Evolutionary conservation across 108 stramenopile species (phyloP), one percentile per base, ranked within the genome.

Genomic region (Nitzschia sp.): DNA sequence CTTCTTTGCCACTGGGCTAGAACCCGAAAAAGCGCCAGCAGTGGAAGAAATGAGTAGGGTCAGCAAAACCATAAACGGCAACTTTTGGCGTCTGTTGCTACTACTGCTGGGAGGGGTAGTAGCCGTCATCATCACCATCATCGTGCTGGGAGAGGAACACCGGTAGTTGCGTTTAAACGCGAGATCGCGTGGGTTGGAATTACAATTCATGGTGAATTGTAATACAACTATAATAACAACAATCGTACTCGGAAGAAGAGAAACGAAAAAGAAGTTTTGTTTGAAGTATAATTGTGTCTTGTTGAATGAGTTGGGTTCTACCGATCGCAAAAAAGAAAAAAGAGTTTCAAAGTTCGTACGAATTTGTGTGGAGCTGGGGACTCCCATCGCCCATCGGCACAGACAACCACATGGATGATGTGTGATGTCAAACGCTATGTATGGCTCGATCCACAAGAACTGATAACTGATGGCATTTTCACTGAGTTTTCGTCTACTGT

Each of bases 81-180:
- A 15, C 29, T 57, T 31, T 22, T 22, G 29, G 3, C 36, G 21
- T n/a, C 16, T 60, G 59, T 17, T 23, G 16, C 59, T 13, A 22
- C 59, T 33, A 50, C 17, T 19, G 36, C 13, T 11, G 21, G 35
- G 5, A 23, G 28, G 15, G 29, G 29, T 27, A 25, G 28, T 28
- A 26, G 28, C 3, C 28, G 28, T 57, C 28, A 30, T 29, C 29
- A 57, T 27, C 13, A 30, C 29, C 28, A 30, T 29, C 29, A 57
- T 27, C 13, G 16, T 28, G 5, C 17, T 30, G 56, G 8, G 13
- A 16, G 27, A 13, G 33, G n/a, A n/a, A n/a, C 36, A 60, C 21
- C 59, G 29, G 59, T 60, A 60, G 59, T 60, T 38, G 36, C 59
- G 59, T 35, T 60, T 60, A 28, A 60, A 60, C 59, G 59, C 59